These are phyloP conservation scores for Besnoitia besnoiti DNA, from an alignment of 169 alveolate species.

Conservation along the genomic window DNA sequence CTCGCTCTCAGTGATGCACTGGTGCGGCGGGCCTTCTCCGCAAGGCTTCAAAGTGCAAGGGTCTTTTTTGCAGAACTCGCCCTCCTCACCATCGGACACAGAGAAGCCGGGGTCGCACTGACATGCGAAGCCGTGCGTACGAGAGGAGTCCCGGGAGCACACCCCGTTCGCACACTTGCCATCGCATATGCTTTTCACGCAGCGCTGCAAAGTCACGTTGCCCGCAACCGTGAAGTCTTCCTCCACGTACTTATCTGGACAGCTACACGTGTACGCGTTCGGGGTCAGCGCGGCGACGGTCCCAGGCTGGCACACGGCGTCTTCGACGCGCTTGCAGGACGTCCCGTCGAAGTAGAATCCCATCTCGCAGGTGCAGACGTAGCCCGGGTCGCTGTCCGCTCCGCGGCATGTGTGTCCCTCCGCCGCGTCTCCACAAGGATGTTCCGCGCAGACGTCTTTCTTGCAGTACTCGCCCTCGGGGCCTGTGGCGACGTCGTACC, in stretches of 20 bases:
- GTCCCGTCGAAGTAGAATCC: conserved; percentile 17
- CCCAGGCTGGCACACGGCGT: background rate
- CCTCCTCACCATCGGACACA: background rate
- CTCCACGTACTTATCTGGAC: background rate
- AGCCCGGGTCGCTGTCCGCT: background rate
- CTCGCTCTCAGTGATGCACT: background rate
- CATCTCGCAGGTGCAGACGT: background rate
- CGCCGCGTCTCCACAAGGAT: background rate
- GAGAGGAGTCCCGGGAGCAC: background rate
- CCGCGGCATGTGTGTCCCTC: too few species aligned
- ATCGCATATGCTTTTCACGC: background rate
- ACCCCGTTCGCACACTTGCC: background rate
- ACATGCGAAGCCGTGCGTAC: background rate
- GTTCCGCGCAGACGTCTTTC: background rate
- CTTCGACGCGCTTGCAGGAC: background rate
- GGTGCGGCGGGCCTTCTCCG: background rate
- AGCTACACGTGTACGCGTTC: conserved; percentile 8
- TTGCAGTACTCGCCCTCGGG: background rate
- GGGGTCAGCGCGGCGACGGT: background rate
- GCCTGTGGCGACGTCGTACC: background rate
- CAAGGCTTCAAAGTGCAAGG: background rate
- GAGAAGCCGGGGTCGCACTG: background rate
- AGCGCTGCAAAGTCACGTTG: conserved; percentile 5
- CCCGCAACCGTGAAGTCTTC: background rate
- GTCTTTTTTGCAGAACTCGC: background rate